Evolutionary conservation across 1,284 basidiomycete species (phyloP).

Genomic region (Takashimella tepidaria): DNA sequence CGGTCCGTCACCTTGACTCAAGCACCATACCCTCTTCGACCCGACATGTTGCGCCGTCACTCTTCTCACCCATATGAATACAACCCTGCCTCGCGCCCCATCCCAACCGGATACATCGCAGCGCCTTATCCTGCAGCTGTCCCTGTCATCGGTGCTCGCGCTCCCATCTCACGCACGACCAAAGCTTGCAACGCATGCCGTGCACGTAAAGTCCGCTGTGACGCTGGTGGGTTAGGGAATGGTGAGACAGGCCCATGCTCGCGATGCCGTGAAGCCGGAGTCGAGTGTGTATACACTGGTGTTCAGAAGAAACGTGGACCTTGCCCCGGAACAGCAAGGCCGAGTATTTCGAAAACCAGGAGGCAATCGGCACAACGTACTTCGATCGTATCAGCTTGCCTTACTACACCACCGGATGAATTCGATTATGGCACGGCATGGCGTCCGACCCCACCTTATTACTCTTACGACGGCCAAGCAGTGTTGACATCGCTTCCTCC

Average conservation of each 20-base stretch:
- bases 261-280: constrained; percentile 37
- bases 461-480: not conserved
- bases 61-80: constrained; percentile 26
- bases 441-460: not conserved
- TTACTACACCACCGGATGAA: constrained; percentile 18
- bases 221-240: constrained; percentile 35
- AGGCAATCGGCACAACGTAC: constrained; percentile 14
- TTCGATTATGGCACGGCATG: constrained; percentile 4
- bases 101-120: constrained; percentile 12
- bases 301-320: constrained; percentile 45
- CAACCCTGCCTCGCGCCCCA: constrained; percentile 3
- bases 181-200: constrained; percentile 45
- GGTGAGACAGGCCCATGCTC: constrained; percentile 27
- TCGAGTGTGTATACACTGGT: constrained; percentile 39
- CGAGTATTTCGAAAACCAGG: not conserved
- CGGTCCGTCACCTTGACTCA: not conserved
- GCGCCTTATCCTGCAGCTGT: constrained; percentile 6
- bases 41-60: constrained; percentile 21
- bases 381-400: constrained; percentile 14
- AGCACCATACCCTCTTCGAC: constrained; percentile 4
- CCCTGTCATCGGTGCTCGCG: constrained; percentile 21
- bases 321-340: constrained; percentile 26
- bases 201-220: constrained; percentile 42
- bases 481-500: constrained; percentile 10
- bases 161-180: constrained; percentile 42